phyloP scores from a whole-genome alignment of 2,329 filamentous ascomycete species.

The Colletotrichum salicis region DNA sequence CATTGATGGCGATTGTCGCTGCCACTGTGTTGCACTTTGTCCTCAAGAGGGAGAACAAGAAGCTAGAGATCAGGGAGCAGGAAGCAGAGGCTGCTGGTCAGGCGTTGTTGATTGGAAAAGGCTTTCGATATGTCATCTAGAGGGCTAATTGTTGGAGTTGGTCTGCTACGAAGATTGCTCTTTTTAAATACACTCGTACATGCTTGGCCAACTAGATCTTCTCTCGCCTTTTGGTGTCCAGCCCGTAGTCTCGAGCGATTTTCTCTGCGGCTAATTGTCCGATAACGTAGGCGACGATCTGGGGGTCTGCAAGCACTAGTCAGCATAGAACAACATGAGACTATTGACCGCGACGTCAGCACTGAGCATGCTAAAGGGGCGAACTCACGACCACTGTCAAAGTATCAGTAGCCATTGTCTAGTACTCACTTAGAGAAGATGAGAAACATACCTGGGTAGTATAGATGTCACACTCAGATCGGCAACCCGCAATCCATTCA shows the following conservation, averaged over 20 bases:
- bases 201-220: not conserved
- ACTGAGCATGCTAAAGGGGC: not conserved
- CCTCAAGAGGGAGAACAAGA: conserved; percentile 39
- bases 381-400: conserved; percentile 15
- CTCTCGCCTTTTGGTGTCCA: not conserved
- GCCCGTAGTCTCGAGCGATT: not conserved
- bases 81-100: conserved; percentile 33
- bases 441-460: not conserved
- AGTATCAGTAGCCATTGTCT: not conserved
- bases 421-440: not conserved
- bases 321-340: not conserved
- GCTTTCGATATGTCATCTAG: conserved; percentile 36
- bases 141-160: not conserved
- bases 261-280: conserved; percentile 8
- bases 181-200: not conserved
- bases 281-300: conserved; percentile 22
- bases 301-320: conserved; percentile 1
- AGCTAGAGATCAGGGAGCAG: conserved; percentile 35
- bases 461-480: not conserved
- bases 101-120: conserved; percentile 15
- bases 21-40: conserved; percentile 37
- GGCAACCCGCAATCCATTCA: not conserved
- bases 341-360: not conserved
- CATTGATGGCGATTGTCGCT: conserved; percentile 38
- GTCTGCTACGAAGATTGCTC: not conserved